phyloP scores from a whole-genome alignment of 2,329 filamentous ascomycete species.

The Nemania abortiva region DNA sequence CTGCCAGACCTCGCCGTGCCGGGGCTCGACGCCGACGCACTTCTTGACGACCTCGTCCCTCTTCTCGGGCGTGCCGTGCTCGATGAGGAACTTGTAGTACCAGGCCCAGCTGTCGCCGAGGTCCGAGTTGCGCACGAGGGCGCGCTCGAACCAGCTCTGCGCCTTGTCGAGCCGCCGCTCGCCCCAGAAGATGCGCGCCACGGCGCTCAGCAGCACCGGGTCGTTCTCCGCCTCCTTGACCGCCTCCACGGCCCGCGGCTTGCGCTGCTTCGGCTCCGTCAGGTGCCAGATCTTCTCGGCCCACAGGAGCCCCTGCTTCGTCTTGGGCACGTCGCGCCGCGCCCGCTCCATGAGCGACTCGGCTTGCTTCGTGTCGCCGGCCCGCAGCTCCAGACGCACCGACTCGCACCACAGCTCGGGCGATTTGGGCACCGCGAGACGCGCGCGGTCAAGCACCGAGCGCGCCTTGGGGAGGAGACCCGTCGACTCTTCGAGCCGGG shows the following conservation, averaged over 20 bases:
- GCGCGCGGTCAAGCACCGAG: slow-evolving; percentile 90
- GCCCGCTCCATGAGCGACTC: slow-evolving; percentile 94
- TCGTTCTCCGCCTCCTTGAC: slow-evolving; percentile 98
- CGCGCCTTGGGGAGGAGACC: slow-evolving; percentile 91
- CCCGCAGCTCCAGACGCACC: slow-evolving; percentile 90
- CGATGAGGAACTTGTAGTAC: slow-evolving; percentile 93
- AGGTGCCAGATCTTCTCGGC: slow-evolving; percentile 95
- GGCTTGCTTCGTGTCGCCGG: slow-evolving; percentile 84
- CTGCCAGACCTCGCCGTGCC: slow-evolving; percentile 95
- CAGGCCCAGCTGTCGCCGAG: slow-evolving; percentile 95
- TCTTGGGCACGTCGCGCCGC: slow-evolving; percentile 86
- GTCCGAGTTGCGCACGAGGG: slow-evolving; percentile 87
- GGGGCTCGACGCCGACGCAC: slow-evolving; percentile 84
- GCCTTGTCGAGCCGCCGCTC: slow-evolving; percentile 94
- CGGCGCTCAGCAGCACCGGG: slow-evolving; percentile 86
- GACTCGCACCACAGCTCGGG: slow-evolving; percentile 91
- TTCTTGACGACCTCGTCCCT: slow-evolving; percentile 84
- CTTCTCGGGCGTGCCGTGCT: slow-evolving; percentile 97
- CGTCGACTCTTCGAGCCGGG: slow-evolving; percentile 85
- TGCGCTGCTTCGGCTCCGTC: slow-evolving; percentile 90
- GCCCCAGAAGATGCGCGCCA: slow-evolving; percentile 95
- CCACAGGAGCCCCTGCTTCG: slow-evolving; percentile 83
- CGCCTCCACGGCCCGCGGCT: slow-evolving; percentile 89
- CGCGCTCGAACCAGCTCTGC: slow-evolving; percentile 97
- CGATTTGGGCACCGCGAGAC: slow-evolving; percentile 87